Conservation (phyloP, 202 grass and related monocot genomes). For the Digitaria exilis region DNA sequence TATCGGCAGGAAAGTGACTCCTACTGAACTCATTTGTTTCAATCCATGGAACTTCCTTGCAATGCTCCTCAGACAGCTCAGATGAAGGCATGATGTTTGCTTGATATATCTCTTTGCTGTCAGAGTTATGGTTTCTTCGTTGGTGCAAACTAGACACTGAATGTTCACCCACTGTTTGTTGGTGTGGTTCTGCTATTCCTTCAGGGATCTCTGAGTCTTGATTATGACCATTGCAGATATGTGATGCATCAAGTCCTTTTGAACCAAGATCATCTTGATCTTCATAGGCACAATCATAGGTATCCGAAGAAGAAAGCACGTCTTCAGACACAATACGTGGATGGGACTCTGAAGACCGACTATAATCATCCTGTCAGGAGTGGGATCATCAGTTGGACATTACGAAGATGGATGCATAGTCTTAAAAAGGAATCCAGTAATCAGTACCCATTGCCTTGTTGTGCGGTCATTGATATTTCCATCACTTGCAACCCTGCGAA, state of each 20-base stretch:
- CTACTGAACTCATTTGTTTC: constrained; percentile 47
- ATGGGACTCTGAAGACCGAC: constrained; percentile 53
- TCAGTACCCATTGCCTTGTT: constrained; percentile 64
- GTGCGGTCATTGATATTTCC: constrained; percentile 39
- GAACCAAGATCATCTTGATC: constrained; percentile 29
- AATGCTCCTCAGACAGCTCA: constrained; percentile 53
- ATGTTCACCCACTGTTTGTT: constrained; percentile 26
- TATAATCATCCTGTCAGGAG: constrained; percentile 52
- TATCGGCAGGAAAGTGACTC: constrained; percentile 38
- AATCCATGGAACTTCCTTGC: constrained; percentile 85
- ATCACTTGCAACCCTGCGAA: constrained; percentile 58
- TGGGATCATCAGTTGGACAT: not conserved
- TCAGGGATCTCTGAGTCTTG: not conserved
- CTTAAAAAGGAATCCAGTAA: not conserved
- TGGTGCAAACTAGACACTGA: constrained; percentile 7
- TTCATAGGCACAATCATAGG: constrained; percentile 52
- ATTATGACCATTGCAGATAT: not conserved
- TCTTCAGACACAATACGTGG: constrained; percentile 58
- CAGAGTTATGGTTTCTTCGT: constrained; percentile 42
- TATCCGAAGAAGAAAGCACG: constrained; percentile 67
- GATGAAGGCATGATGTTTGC: constrained; percentile 9
- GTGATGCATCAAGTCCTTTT: not conserved
- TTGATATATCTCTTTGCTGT: constrained; percentile 36
- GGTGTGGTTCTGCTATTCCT: not conserved
- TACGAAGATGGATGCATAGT: not conserved